Evolutionary conservation across 2,329 filamentous ascomycete species (phyloP).

Genomic region (Aspergillus cejpii): DNA sequence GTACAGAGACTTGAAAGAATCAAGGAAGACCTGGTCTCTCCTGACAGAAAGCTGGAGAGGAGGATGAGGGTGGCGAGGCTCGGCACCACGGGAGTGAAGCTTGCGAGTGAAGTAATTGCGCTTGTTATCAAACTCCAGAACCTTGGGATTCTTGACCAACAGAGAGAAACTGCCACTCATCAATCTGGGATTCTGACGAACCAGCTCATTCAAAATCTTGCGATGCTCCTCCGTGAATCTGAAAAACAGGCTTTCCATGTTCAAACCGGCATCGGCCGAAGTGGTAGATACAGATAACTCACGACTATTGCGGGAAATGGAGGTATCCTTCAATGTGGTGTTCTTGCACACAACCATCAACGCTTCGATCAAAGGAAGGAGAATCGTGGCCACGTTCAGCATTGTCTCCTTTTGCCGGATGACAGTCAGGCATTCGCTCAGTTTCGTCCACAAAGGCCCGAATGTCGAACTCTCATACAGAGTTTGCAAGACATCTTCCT

Average conservation of each 20-base stretch:
- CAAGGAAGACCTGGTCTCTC: constrained; percentile 91
- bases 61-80: constrained; percentile 63
- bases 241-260: constrained; percentile 87
- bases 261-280: constrained; percentile 61
- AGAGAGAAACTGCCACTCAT: constrained; percentile 98
- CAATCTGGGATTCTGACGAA: constrained; percentile 91
- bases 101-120: constrained; percentile 97
- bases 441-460: constrained; percentile 80
- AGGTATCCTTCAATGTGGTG: constrained; percentile 68
- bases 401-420: constrained; percentile 91
- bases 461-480: constrained; percentile 91
- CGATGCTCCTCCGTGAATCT: constrained; percentile 95
- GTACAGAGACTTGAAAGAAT: constrained; percentile 96
- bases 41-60: constrained; percentile 84
- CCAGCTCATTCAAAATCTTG: constrained; percentile 94
- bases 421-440: constrained; percentile 79
- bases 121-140: constrained; percentile 98
- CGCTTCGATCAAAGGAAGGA: constrained; percentile 88
- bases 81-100: constrained; percentile 68
- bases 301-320: constrained; percentile 48
- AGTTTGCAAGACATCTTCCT: constrained; percentile 76
- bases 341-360: constrained; percentile 99
- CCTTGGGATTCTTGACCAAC: constrained; percentile 96
- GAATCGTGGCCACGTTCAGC: constrained; percentile 93
- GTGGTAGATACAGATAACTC: constrained; percentile 70